A percentile compares a stretch with the other conserved stretches of the same genome.
Conservation (phyloP, 2,329 filamentous ascomycete genomes). For the Botrytis medusae region DNA sequence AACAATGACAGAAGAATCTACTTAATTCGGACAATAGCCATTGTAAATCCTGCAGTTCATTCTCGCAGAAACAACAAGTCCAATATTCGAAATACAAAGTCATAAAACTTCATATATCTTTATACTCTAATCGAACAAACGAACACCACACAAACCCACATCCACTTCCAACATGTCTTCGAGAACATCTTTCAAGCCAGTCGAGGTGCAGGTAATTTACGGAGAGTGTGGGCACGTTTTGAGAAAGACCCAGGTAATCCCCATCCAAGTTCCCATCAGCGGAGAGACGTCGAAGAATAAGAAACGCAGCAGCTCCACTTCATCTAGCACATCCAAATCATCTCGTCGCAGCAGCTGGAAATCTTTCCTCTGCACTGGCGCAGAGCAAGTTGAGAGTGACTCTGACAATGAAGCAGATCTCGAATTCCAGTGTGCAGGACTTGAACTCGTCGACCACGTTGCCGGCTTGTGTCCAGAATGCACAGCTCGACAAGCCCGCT, state of each 20-base stretch:
- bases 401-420: conserved; percentile 12
- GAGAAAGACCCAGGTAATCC: conserved; percentile 1
- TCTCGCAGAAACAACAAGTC: background rate
- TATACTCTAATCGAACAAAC: background rate
- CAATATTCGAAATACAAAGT: background rate
- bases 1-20: conserved; percentile 4
- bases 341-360: conserved; percentile 17
- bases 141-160: background rate
- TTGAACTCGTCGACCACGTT: background rate
- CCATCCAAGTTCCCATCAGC: background rate
- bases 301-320: background rate
- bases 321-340: background rate
- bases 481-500: background rate
- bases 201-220: conserved; percentile 5
- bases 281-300: background rate
- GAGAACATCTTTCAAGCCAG: background rate
- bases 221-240: conserved; percentile 1
- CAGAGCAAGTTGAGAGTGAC: background rate
- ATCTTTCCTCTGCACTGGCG: conserved; percentile 1
- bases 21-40: conserved; percentile 7
- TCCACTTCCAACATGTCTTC: conserved; percentile 1
- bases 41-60: background rate
- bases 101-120: background rate
- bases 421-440: background rate
- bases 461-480: background rate